Percentiles rank a stretch among this genome's conserved stretches.
Conservation (phyloP, 2,329 filamentous ascomycete genomes). For the Arachnomyces sp. region DNA sequence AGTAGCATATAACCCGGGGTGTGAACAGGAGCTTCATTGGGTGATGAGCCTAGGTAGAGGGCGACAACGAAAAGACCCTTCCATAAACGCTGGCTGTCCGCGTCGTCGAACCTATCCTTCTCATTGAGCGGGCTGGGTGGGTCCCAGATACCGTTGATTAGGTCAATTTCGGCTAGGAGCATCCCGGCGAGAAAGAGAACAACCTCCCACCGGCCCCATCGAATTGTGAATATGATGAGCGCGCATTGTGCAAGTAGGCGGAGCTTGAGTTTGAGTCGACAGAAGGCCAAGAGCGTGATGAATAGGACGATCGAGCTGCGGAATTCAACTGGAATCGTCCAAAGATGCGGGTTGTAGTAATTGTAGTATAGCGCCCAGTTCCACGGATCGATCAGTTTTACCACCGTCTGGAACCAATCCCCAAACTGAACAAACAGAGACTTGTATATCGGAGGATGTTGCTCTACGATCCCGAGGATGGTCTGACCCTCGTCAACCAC, state of each 20-base stretch:
- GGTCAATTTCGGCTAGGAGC: constrained; percentile 36
- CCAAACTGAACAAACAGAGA: constrained; percentile 28
- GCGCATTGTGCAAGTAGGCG: constrained; percentile 27
- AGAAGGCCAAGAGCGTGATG: constrained; percentile 33
- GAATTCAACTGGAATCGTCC: constrained; percentile 41
- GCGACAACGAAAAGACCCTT: constrained; percentile 30
- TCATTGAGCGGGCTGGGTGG: constrained; percentile 8
- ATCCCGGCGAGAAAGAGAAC: constrained; percentile 37
- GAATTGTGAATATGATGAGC: constrained; percentile 33
- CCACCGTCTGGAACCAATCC: constrained; percentile 29
- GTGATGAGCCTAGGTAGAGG: constrained; percentile 37
- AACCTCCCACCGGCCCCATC: constrained; percentile 38
- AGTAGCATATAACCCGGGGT: constrained; percentile 38
- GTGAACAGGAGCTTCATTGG: constrained; percentile 31
- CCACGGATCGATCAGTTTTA: constrained; percentile 30
- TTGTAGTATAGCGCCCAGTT: constrained; percentile 34
- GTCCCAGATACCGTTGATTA: constrained; percentile 33
- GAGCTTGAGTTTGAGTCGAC: constrained; percentile 25
- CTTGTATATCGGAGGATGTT: constrained; percentile 33
- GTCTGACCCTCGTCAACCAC: constrained; percentile 31
- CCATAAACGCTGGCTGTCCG: constrained; percentile 21
- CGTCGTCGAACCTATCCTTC: constrained; percentile 20
- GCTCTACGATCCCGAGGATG: constrained; percentile 35
- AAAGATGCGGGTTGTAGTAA: constrained; percentile 40
- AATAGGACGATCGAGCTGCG: constrained; percentile 39